Conservation (phyloP, 208 protist species). For the Wallacemonas sp. region DNA sequence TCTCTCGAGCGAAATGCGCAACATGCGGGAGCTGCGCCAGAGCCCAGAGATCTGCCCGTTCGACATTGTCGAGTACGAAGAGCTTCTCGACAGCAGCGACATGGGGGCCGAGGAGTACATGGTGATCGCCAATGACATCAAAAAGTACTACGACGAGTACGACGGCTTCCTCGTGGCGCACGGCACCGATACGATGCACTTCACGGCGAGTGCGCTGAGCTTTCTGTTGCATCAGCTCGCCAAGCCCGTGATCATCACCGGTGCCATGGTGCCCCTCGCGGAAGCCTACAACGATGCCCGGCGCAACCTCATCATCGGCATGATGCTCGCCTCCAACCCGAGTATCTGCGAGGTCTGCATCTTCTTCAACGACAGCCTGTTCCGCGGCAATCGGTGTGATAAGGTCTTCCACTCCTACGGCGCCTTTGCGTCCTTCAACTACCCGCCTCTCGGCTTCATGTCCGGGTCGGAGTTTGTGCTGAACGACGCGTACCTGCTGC, state of each 20-base stretch:
- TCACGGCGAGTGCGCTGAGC: slow-evolving; percentile 94
- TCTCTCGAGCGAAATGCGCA: slow-evolving; percentile 59
- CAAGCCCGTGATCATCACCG: slow-evolving; percentile 97
- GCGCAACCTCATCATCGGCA: slow-evolving; percentile 78
- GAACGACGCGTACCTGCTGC: slow-evolving; percentile 45
- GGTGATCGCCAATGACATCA: slow-evolving; percentile 71
- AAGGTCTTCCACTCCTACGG: slow-evolving; percentile 87
- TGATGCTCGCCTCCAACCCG: slow-evolving; percentile 84
- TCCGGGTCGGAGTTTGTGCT: slow-evolving; percentile 70
- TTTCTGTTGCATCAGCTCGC: slow-evolving; percentile 96
- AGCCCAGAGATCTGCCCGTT: slow-evolving; percentile 57
- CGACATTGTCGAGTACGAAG: slow-evolving; percentile 79
- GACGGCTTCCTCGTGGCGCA: slow-evolving; percentile 97
- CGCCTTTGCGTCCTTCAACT: slow-evolving; percentile 92
- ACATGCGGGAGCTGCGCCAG: slow-evolving; percentile 57
- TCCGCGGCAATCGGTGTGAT: slow-evolving; percentile 91
- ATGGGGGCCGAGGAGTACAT: slow-evolving; percentile 81
- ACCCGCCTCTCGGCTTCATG: slow-evolving; percentile 84
- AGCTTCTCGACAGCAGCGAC: slow-evolving; percentile 86
- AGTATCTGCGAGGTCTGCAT: slow-evolving; percentile 94
- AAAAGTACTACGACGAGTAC: slow-evolving; percentile 86
- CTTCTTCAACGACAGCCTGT: slow-evolving; percentile 94
- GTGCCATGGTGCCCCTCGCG: slow-evolving; percentile 91
- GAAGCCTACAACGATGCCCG: slow-evolving; percentile 90
- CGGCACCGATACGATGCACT: slow-evolving; percentile 98